Evolutionary conservation across 352 stramenopile species (phyloP).

Genomic region (Pythium monospermum): DNA sequence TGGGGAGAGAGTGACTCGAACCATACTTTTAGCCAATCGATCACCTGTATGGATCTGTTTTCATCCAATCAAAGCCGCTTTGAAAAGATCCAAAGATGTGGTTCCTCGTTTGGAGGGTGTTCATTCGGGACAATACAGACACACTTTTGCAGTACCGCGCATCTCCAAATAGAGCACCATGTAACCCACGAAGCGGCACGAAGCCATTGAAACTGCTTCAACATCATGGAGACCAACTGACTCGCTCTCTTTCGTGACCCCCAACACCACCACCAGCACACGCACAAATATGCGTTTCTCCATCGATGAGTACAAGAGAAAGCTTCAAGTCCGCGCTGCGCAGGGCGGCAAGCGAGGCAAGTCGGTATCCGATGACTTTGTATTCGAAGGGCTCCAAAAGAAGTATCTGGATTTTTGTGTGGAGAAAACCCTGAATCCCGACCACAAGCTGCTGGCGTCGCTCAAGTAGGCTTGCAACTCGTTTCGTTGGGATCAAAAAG

Average conservation of each 20-base stretch:
- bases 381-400: constrained; percentile 29
- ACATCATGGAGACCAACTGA: too few relatives aligned
- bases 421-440: constrained; percentile 44
- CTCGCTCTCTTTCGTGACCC: too few relatives aligned
- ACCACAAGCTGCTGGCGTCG: constrained; percentile 36
- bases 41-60: not conserved
- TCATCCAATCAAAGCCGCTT: constrained; percentile 13
- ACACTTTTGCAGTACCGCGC: constrained; percentile 3
- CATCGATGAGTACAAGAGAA: constrained; percentile 56
- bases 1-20: not conserved
- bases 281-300: constrained; percentile 28
- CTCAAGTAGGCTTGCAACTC: constrained; percentile 22
- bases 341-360: constrained; percentile 6
- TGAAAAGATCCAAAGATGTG: constrained; percentile 17
- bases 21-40: constrained; percentile 7
- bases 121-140: constrained; percentile 1
- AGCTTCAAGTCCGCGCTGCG: constrained; percentile 41
- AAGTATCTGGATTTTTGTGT: constrained; percentile 55
- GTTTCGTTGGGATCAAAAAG: constrained; percentile 6
- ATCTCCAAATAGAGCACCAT: constrained; percentile 1
- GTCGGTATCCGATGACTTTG: not conserved
- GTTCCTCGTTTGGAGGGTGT: constrained; percentile 2
- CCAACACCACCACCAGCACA: not conserved
- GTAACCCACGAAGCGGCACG: constrained; percentile 9
- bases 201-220: not conserved